phyloP scores from a whole-genome alignment of 2,329 filamentous ascomycete species.

The Fusarium equiseti region DNA sequence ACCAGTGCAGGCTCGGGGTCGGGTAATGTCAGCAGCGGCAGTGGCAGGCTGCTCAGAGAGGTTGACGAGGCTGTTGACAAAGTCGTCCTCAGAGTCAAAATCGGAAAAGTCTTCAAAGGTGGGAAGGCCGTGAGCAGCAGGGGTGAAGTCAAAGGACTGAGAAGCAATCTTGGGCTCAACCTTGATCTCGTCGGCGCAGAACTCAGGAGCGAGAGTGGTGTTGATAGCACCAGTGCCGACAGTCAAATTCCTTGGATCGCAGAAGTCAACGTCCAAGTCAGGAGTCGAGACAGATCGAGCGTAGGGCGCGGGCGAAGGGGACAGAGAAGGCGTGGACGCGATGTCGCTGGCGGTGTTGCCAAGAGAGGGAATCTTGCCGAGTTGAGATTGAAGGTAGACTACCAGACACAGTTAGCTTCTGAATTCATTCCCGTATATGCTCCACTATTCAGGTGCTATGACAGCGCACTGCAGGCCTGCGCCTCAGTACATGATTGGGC shows the following conservation, averaged over 20 bases:
- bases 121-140: constrained; percentile 70
- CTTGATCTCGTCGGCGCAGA: constrained; percentile 73
- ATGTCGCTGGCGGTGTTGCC: constrained; percentile 75
- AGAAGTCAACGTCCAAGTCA: constrained; percentile 84
- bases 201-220: constrained; percentile 68
- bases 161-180: constrained; percentile 62
- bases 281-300: constrained; percentile 73
- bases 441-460: constrained; percentile 42
- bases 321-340: constrained; percentile 83
- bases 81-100: constrained; percentile 91
- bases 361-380: constrained; percentile 68
- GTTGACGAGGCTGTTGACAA: constrained; percentile 77
- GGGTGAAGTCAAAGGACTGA: constrained; percentile 65
- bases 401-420: constrained; percentile 54
- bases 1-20: constrained; percentile 75
- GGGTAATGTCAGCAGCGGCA: constrained; percentile 68
- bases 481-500: constrained; percentile 35
- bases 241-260: constrained; percentile 90
- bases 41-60: constrained; percentile 63
- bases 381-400: constrained; percentile 65
- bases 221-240: constrained; percentile 69
- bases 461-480: constrained; percentile 41
- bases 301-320: constrained; percentile 86
- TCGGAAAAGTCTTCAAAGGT: constrained; percentile 89
- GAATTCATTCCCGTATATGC: constrained; percentile 33